Evolutionary conservation across 257 asterid genomes (phyloP), one percentile per base, ranked within the genome.

Genomic region (Oldenlandia corymbosa): DNA sequence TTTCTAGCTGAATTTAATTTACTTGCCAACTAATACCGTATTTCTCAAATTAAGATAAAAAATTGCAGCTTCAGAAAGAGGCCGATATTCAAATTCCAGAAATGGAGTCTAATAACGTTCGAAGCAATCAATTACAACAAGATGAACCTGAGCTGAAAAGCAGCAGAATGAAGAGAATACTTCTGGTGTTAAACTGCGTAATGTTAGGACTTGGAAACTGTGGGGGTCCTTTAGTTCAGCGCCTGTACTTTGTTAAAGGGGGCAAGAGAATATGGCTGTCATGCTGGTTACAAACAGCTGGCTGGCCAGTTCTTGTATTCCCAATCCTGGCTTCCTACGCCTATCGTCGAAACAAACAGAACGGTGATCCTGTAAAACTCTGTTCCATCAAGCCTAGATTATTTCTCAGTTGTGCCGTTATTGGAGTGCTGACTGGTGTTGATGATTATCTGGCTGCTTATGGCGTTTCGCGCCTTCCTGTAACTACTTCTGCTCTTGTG

Each of bases 231-330:
- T 32, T 68, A 28, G 2, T 74, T 2, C 65, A 58, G 67, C 78
- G 75, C 16, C 78, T 74, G 7, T 68, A 74, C 68, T 74, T 74
- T 23, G 62, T 74, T 4, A 68, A 64, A 68, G 78, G 78, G 5
- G 71, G 78, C 60, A 74, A 74, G 51, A 68, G 64, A 74, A 68
- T 68, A 42, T 74, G 78, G 71, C 12, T 74, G 30, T 64, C 78
- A 2, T 49, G 75, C 71, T 74, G 71, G 78, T 34, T 74, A 58
- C 57, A 50, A 32, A 74, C 78, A 8, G 78, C 26, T 11, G 78
- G 71, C 18, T 74, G 68, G 68, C 71, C 71, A 31, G 42, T 74
- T 16, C 60, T 68, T 6, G 10, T 68, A 24, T 26, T 74, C 5
- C 78, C 75, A 1, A 56, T 74, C 36, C 11, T 41, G 60, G 24